phyloP scores from a whole-genome alignment of 1,284 basidiomycete species.

The Meira nashicola region DNA sequence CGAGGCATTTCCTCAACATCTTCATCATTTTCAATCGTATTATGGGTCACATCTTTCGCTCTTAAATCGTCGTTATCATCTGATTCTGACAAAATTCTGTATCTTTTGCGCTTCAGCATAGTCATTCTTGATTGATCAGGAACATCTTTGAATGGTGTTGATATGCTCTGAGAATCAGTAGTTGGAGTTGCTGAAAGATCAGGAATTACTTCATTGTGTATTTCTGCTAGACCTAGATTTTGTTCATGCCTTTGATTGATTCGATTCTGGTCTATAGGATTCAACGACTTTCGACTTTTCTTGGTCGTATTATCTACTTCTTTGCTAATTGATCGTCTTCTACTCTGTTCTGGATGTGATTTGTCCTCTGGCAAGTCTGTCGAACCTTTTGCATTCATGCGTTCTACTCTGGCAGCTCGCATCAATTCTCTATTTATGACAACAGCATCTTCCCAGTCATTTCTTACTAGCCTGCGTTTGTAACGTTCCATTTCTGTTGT shows the following conservation, averaged over 20 bases:
- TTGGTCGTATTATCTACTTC: too few relatives aligned
- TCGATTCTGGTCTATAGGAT: too few relatives aligned
- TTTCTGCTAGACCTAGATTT: too few relatives aligned
- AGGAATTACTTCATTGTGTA: too few relatives aligned
- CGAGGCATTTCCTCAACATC: conserved; percentile 6
- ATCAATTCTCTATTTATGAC: conserved; percentile 41
- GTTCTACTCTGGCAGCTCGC: neutral
- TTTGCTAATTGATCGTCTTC: neutral
- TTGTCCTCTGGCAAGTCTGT: neutral
- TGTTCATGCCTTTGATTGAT: too few relatives aligned
- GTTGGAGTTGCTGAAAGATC: too few relatives aligned
- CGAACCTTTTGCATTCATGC: neutral
- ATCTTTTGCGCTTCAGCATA: too few relatives aligned
- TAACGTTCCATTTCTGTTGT: conserved; percentile 52
- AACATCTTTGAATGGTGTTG: too few relatives aligned
- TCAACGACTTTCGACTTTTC: too few relatives aligned
- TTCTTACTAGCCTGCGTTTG: conserved; percentile 46
- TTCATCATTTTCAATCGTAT: conserved; percentile 1
- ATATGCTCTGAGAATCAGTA: too few relatives aligned
- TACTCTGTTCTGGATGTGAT: neutral
- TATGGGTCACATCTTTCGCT: conserved; percentile 3
- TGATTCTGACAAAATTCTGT: neutral
- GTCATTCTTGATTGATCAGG: too few relatives aligned
- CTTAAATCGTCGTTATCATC: conserved; percentile 7
- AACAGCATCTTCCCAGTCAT: conserved; percentile 55